Base-by-base conservation (phyloP, 2,329 filamentous ascomycete genomes). In the Setomelanomma holmii region DNA sequence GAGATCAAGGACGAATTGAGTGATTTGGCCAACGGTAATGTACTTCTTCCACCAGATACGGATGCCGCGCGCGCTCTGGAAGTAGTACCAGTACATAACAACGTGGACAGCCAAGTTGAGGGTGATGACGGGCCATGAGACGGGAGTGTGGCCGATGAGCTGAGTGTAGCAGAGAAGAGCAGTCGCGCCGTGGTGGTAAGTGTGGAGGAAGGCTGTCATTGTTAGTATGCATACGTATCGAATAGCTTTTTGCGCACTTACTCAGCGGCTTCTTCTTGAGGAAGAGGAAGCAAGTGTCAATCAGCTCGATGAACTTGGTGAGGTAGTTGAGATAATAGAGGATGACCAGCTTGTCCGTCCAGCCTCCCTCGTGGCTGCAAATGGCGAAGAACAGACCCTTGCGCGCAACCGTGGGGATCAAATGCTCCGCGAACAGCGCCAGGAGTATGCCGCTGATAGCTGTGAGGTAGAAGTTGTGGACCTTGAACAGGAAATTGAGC, bases 61-160 rank as follows among this genome's bases (percentile, higher is more conserved):
- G 77, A 98, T 86, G 66, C 95, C 95, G 67, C 93, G 92, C 49
- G 93, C 93, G 73, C 91, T 93, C 84, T 98, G 93, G 88, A 98
- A 98, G 86, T 98, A 98, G 87, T 98, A 98, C 93, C 93, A 97
- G 88, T 98, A 98, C 93, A 98, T 98, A 75, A 97, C 90, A 53
- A 98, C 93, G 80, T 98, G 93, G 49, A 98, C 93, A 60, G 86
- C 86, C 72, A 98, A 80, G 84, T 98, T 98, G 68, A 98, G 86
- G 47, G 86, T 89, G 75, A 98, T 98, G 58, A 89, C 88, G 49
- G 96, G 91, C 93, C 93, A 98, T 55, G 93, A 96, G 51, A 98
- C 93, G 38, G 93, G 85, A 40, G 93, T 98, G 72, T 90, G 86
- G 64, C 93, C 93, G 71, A 96, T 89, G 63, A 98, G 86, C 82